These are phyloP conservation scores for Apiospora koreana DNA, from an alignment of 2,329 filamentous ascomycete genomes.

Conservation along the genomic window DNA sequence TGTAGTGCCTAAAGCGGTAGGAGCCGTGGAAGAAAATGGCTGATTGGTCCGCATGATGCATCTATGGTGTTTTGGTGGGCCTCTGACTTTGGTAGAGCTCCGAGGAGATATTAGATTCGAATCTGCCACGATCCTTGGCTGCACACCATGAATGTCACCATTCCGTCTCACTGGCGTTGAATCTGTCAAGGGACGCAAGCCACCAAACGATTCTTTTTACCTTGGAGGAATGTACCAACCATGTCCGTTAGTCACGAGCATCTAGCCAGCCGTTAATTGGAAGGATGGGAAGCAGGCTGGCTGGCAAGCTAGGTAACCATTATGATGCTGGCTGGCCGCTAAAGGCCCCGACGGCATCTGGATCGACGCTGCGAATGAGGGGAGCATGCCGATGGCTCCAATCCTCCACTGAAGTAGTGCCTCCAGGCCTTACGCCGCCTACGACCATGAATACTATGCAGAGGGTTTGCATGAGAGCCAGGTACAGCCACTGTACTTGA, in stretches of 20 bases:
- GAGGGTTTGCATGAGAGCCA: neutral
- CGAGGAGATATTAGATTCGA: slow-evolving; percentile 6
- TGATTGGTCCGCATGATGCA: neutral
- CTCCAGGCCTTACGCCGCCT: neutral
- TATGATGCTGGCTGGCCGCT: neutral
- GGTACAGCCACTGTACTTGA: neutral
- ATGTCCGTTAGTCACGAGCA: neutral
- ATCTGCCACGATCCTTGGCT: slow-evolving; percentile 4
- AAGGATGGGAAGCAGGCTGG: neutral
- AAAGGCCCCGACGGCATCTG: neutral
- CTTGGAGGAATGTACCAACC: neutral
- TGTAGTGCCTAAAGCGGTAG: neutral
- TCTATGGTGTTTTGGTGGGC: neutral
- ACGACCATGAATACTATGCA: neutral
- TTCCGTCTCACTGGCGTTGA: slow-evolving; percentile 1
- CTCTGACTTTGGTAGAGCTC: neutral
- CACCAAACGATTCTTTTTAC: neutral
- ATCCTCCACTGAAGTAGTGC: neutral
- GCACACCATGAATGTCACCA: neutral
- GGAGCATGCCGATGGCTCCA: neutral
- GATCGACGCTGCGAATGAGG: neutral
- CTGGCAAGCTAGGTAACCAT: neutral
- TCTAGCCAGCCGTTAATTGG: neutral
- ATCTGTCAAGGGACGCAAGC: neutral
- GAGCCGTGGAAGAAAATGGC: neutral